Percentiles rank a stretch among this genome's conserved stretches.
phyloP scores from a whole-genome alignment of 441 rosid genomes.

The Theobroma grandiflorum region DNA sequence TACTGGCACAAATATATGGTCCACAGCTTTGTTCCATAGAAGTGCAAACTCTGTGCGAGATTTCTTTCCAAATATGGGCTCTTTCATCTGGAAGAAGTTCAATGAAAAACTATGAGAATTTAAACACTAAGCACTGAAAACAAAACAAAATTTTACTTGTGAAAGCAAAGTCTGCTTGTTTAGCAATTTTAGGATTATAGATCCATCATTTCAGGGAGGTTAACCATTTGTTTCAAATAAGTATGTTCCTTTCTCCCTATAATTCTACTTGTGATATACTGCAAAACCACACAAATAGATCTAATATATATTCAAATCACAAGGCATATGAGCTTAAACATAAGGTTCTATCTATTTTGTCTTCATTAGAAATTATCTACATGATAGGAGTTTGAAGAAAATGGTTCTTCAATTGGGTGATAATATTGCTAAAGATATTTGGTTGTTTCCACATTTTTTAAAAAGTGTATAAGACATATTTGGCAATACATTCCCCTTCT shows the following conservation, averaged over 20 bases:
- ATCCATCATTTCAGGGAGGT: background rate
- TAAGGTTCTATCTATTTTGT: background rate
- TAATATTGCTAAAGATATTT: background rate
- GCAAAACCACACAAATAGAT: background rate
- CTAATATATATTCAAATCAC: background rate
- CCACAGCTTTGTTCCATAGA: conserved; percentile 89
- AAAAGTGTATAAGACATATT: background rate
- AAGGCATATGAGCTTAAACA: background rate
- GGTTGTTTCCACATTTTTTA: background rate
- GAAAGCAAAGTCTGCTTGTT: background rate
- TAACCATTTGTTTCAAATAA: conserved; percentile 2
- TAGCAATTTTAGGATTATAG: conserved; percentile 2
- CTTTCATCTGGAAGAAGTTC: conserved; percentile 55
- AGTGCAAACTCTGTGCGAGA: conserved; percentile 60
- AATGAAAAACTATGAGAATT: conserved; percentile 28
- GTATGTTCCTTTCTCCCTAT: background rate
- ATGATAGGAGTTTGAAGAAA: background rate
- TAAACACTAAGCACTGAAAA: conserved; percentile 10
- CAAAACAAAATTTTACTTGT: background rate
- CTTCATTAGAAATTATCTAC: background rate
- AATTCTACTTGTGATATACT: background rate
- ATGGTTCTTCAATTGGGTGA: background rate
- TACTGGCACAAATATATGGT: conserved; percentile 71
- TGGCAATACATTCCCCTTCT: background rate
- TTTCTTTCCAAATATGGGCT: conserved; percentile 64